Evolutionary conservation across 2,329 filamentous ascomycete genomes (phyloP).

Genomic region (Sclerotiophoma versabilis): DNA sequence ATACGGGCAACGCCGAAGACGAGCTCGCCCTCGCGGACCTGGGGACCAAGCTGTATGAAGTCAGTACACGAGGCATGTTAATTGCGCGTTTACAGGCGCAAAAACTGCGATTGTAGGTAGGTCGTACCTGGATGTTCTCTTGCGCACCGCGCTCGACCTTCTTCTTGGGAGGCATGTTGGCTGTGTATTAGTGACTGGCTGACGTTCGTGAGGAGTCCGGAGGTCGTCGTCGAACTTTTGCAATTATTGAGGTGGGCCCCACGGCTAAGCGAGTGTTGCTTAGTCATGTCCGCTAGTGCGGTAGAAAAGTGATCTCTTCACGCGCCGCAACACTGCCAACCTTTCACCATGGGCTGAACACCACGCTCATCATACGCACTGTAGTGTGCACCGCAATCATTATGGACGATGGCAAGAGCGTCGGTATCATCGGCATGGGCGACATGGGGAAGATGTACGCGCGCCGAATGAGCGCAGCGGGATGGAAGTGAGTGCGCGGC

Average conservation of each 20-base stretch:
- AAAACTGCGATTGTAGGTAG: background rate
- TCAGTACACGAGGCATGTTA: background rate
- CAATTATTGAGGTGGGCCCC: constrained; percentile 21
- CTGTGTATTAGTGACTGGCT: constrained; percentile 43
- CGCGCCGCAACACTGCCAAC: constrained; percentile 18
- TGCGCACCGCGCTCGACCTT: constrained; percentile 76
- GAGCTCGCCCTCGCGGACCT: constrained; percentile 96
- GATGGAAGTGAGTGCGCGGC: constrained; percentile 82
- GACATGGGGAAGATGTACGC: constrained; percentile 99
- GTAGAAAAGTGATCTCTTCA: constrained; percentile 24
- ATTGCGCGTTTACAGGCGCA: background rate
- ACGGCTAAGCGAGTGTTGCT: constrained; percentile 16
- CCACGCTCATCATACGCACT: constrained; percentile 30
- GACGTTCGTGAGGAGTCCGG: constrained; percentile 27
- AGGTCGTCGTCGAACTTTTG: constrained; percentile 25
- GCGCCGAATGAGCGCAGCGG: constrained; percentile 82
- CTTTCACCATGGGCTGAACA: constrained; percentile 41
- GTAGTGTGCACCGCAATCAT: constrained; percentile 39
- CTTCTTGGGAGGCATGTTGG: constrained; percentile 86
- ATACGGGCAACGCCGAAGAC: constrained; percentile 98
- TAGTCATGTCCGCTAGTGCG: constrained; percentile 26
- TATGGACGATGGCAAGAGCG: constrained; percentile 71
- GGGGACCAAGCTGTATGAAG: constrained; percentile 74
- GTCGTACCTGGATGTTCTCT: constrained; percentile 78
- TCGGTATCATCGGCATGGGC: constrained; percentile 98